Evolutionary conservation across 768 basidiomycete genomes (phyloP).

Genomic region (Podaxis sp.): DNA sequence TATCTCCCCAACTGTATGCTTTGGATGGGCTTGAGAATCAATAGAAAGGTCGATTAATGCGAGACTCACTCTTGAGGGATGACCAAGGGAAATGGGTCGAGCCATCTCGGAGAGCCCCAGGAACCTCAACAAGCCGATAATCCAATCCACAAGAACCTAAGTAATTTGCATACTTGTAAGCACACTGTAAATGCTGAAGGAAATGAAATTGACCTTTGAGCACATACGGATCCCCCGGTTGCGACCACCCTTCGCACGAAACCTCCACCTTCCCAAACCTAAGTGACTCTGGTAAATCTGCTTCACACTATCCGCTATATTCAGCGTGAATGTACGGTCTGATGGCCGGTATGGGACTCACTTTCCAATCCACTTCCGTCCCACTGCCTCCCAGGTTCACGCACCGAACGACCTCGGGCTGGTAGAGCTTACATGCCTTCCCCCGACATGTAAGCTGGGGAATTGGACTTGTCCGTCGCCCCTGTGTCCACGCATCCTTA

Average conservation of each 20-base stretch:
- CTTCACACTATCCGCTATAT: constrained; percentile 59
- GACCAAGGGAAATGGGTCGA: constrained; percentile 24
- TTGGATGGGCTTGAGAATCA: constrained; percentile 1
- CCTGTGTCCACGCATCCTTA: constrained; percentile 56
- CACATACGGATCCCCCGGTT: constrained; percentile 78
- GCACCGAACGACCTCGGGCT: constrained; percentile 86
- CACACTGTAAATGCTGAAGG: not conserved
- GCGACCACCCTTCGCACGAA: constrained; percentile 87
- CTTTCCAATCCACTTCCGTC: constrained; percentile 89
- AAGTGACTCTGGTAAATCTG: constrained; percentile 79
- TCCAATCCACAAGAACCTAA: constrained; percentile 84
- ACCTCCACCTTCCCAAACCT: constrained; percentile 84
- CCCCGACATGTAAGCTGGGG: constrained; percentile 81
- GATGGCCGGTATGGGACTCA: constrained; percentile 24
- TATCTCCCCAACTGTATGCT: constrained; percentile 45
- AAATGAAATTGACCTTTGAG: constrained; percentile 58
- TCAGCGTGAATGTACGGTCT: not conserved
- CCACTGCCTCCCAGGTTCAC: constrained; percentile 70
- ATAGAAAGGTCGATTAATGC: not conserved
- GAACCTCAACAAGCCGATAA: constrained; percentile 75
- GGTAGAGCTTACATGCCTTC: constrained; percentile 68
- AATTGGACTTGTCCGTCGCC: constrained; percentile 63
- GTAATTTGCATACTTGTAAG: not conserved
- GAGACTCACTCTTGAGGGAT: constrained; percentile 24
- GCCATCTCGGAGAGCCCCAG: constrained; percentile 35